A percentile compares a stretch with the other conserved stretches of the same genome.
Evolutionary conservation across 2,329 filamentous ascomycete genomes (phyloP).

Genomic region (Aspergillus sergii): DNA sequence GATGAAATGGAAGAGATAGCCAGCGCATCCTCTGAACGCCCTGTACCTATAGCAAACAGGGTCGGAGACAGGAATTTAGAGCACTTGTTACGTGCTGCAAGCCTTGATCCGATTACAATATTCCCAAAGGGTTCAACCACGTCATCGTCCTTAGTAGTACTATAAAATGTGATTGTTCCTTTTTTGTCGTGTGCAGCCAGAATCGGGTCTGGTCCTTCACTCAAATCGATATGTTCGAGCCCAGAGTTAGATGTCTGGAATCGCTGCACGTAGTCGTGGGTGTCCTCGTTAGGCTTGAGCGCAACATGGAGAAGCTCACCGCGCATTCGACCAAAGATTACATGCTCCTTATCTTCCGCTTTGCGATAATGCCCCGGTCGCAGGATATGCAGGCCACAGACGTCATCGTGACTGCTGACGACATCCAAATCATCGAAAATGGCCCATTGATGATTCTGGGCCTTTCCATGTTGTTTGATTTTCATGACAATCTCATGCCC

Average conservation of each 20-base stretch:
- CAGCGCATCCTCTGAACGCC: conserved; percentile 45
- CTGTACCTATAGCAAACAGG: conserved; percentile 55
- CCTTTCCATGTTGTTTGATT: conserved; percentile 47
- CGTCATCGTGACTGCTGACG: conserved; percentile 60
- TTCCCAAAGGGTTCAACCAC: conserved; percentile 41
- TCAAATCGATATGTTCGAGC: conserved; percentile 54
- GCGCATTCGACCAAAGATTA: conserved; percentile 60
- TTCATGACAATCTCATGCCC: conserved; percentile 59
- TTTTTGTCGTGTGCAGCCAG: conserved; percentile 57
- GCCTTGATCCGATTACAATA: conserved; percentile 24
- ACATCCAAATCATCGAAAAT: conserved; percentile 55
- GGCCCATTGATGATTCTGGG: conserved; percentile 47
- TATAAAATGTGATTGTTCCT: conserved; percentile 51
- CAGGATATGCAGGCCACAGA: conserved; percentile 59
- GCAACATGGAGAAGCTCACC: conserved; percentile 52
- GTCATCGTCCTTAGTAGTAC: conserved; percentile 35
- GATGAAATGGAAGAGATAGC: conserved; percentile 56
- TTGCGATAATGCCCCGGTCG: conserved; percentile 42
- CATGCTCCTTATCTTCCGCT: conserved; percentile 42
- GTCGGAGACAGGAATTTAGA: conserved; percentile 56
- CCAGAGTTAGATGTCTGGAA: conserved; percentile 48
- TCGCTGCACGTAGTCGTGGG: conserved; percentile 38
- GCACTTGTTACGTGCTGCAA: conserved; percentile 47
- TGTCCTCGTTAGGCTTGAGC: conserved; percentile 32
- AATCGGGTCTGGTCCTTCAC: conserved; percentile 42